phyloP scores from a whole-genome alignment of 129 eudicot species.

The Mikania micrantha region DNA sequence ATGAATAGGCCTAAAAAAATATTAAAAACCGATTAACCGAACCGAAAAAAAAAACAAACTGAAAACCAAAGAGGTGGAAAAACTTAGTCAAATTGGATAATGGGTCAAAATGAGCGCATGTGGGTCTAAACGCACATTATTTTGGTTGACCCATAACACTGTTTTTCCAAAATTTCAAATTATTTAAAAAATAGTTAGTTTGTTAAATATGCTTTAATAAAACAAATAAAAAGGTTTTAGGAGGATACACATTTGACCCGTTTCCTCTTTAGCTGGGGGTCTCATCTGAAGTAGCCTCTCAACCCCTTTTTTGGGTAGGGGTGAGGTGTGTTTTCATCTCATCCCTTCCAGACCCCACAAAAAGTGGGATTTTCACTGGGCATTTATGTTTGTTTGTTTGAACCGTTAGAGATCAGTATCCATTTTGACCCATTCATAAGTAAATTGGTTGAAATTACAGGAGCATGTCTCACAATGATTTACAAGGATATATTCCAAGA shows the following conservation, averaged over 20 bases:
- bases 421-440: not conserved
- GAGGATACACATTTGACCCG: not conserved
- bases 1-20: no score
- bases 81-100: not conserved
- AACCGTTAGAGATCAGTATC: not conserved
- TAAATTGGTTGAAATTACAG: conserved; percentile 20
- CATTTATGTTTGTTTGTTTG: not conserved
- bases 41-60: no score
- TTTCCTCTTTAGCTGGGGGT: not conserved
- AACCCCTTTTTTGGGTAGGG: no score
- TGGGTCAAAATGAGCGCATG: not conserved
- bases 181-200: not conserved
- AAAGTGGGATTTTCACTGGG: no score
- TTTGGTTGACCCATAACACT: not conserved
- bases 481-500: conserved; percentile 63
- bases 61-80: no score
- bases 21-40: no score
- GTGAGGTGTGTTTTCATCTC: no score
- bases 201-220: not conserved
- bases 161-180: not conserved
- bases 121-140: not conserved
- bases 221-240: not conserved
- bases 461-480: conserved; percentile 78
- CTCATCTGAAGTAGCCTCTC: no score
- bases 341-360: no score